Base-by-base conservation (phyloP, 1,139 yeast species). In the Blastobotrys proliferans region DNA sequence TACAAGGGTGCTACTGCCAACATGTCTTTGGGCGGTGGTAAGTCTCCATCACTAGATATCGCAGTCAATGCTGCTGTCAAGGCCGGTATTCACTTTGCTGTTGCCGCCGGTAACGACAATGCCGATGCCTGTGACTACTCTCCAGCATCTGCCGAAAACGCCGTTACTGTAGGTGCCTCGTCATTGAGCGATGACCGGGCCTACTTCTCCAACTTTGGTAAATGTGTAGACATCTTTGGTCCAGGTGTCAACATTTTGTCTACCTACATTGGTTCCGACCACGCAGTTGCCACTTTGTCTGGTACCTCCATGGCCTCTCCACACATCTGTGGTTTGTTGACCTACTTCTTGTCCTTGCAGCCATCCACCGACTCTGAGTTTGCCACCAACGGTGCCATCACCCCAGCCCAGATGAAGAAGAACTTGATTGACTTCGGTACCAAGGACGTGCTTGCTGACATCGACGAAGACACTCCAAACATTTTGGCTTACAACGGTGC, bases 221-320 rank as follows among this genome's bases (percentile, higher is more conserved):
- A 72, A 61, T 77, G 83, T 60, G 83, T 79, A 22, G 84, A 79
- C 58, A 66, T 79, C 40, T 79, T 77, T 54, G 81, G 81, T 4
- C 80, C 83, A 11, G 85, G 84, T 44, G 70, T 72, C 40, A 66
- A 67, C 49, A 64, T 76, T 37, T 61, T 65, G 47, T 72, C 79
- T 10, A 70, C 76, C 25, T 92, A 88, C 70, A 88, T 85, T 64
- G 94, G 95, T 40, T 82, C 94, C 30, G 79, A 80, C 53, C 66
- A 76, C 46, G 88, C 94, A 38, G 83, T 95, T 53, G 95, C 95
- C 49, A 80, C 92, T 41, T 76, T 92, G 67, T 87, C 97, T 31
- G 98, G 98, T 69, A 92, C 98, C 17, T 92, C 98, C 17, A 92
- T 92, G 98, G 98, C 98, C 27, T 86, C 97, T 36, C 98, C 98